Evolutionary conservation across 176 grass and related monocot species (phyloP).

Genomic region (Zoysia japonica): DNA sequence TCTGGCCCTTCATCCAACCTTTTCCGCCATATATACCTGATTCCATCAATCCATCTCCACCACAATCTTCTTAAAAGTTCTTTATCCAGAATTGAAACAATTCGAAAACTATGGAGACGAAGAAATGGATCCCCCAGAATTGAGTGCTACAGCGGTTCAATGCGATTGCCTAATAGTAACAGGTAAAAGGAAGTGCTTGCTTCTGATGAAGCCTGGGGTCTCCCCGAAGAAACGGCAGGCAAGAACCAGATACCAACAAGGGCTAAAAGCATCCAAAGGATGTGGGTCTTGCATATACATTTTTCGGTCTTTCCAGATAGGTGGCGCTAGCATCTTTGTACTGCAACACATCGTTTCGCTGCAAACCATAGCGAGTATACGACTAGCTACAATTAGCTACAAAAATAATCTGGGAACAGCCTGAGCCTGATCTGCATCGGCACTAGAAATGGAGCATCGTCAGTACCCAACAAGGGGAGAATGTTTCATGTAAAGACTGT

Average conservation of each 20-base stretch:
- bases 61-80: not conserved
- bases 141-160: not conserved
- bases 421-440: slow-evolving; percentile 43
- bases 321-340: not conserved
- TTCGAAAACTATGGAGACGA: not conserved
- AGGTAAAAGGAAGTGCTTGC: not conserved
- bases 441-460: slow-evolving; percentile 41
- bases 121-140: too few relatives aligned
- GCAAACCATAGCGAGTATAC: not conserved
- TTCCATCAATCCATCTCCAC: slow-evolving; percentile 12
- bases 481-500: not conserved
- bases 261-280: slow-evolving; percentile 2
- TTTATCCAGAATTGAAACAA: too few relatives aligned
- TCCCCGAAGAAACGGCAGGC: not conserved
- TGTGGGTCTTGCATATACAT: not conserved
- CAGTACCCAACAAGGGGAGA: slow-evolving; percentile 28
- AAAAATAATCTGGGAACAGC: not conserved
- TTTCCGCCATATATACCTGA: not conserved
- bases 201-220: not conserved
- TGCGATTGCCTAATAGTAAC: not conserved
- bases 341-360: slow-evolving; percentile 26
- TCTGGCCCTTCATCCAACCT: not conserved
- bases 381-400: slow-evolving; percentile 9
- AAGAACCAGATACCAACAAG: not conserved
- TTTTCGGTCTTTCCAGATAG: not conserved